Percentiles rank a stretch among this genome's conserved stretches.
These are phyloP conservation scores for Pichia manshurica DNA, from an alignment of 805 yeast species.

Conservation along the genomic window DNA sequence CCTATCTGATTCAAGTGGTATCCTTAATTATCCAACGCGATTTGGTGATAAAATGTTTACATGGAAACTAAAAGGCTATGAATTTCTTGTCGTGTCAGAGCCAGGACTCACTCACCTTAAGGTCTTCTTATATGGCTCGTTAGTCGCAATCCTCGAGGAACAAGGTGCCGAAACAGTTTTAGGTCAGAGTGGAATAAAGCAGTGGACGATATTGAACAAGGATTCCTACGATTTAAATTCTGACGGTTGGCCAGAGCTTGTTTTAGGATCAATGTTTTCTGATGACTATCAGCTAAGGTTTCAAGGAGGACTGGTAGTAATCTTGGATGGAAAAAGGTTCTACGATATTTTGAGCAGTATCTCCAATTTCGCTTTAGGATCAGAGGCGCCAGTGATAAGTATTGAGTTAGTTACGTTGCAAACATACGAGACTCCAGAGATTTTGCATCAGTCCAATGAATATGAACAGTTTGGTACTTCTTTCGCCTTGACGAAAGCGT, in stretches of 20 bases:
- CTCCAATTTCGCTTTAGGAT: neutral
- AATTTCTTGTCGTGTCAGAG: slow-evolving; percentile 40
- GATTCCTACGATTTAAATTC: slow-evolving; percentile 30
- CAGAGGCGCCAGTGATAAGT: neutral
- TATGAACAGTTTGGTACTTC: slow-evolving; percentile 41
- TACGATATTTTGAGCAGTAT: neutral
- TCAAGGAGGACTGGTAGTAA: slow-evolving; percentile 16
- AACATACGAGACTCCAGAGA: slow-evolving; percentile 18
- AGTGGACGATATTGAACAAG: slow-evolving; percentile 34
- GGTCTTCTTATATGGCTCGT: slow-evolving; percentile 24
- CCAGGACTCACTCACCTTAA: slow-evolving; percentile 47
- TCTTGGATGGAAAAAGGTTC: slow-evolving; percentile 17
- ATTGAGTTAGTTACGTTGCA: slow-evolving; percentile 7
- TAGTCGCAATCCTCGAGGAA: slow-evolving; percentile 20
- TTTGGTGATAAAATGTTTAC: slow-evolving; percentile 40
- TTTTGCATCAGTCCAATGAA: slow-evolving; percentile 16
- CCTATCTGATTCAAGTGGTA: neutral
- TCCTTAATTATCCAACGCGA: slow-evolving; percentile 24
- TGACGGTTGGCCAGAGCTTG: slow-evolving; percentile 37
- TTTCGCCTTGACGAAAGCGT: slow-evolving; percentile 25
- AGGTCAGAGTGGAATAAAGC: slow-evolving; percentile 39
- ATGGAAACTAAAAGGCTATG: slow-evolving; percentile 25
- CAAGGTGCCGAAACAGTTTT: slow-evolving; percentile 24
- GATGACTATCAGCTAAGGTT: slow-evolving; percentile 22
- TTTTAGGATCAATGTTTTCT: slow-evolving; percentile 40